Conservation (phyloP, 805 yeast species). For the Komagataella ulmi region DNA sequence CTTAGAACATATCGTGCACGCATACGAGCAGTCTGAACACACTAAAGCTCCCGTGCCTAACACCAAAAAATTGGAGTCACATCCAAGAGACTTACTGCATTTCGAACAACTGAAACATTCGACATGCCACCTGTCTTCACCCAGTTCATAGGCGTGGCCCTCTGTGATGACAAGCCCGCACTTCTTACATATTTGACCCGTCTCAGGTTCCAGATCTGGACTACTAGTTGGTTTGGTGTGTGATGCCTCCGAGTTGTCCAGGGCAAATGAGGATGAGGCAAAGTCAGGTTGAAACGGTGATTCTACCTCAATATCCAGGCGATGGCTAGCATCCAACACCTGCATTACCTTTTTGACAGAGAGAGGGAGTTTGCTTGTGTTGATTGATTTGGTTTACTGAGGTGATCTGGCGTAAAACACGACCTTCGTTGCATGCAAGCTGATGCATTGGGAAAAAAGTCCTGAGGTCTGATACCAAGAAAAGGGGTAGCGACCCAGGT, state of each 20-base stretch:
- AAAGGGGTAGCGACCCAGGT: not conserved
- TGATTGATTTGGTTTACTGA: not conserved
- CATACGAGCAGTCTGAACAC: constrained; percentile 86
- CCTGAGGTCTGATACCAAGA: not conserved
- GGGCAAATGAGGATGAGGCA: not conserved
- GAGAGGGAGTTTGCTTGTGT: not conserved
- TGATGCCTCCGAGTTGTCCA: not conserved
- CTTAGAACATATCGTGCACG: constrained; percentile 72
- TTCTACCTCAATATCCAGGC: not conserved
- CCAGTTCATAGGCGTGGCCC: constrained; percentile 92
- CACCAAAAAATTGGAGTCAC: constrained; percentile 81
- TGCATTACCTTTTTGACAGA: not conserved
- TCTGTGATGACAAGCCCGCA: constrained; percentile 35
- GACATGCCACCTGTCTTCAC: constrained; percentile 93
- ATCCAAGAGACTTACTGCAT: constrained; percentile 67
- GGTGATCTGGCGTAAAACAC: not conserved
- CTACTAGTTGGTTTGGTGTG: not conserved
- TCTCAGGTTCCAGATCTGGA: not conserved
- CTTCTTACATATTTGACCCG: not conserved
- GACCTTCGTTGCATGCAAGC: not conserved
- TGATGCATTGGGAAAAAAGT: not conserved
- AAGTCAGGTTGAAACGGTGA: not conserved
- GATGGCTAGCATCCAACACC: not conserved
- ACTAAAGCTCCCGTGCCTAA: constrained; percentile 87
- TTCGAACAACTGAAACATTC: constrained; percentile 84